Conservation (phyloP, 202 grass and related monocot species). For the Zoysia matrella region DNA sequence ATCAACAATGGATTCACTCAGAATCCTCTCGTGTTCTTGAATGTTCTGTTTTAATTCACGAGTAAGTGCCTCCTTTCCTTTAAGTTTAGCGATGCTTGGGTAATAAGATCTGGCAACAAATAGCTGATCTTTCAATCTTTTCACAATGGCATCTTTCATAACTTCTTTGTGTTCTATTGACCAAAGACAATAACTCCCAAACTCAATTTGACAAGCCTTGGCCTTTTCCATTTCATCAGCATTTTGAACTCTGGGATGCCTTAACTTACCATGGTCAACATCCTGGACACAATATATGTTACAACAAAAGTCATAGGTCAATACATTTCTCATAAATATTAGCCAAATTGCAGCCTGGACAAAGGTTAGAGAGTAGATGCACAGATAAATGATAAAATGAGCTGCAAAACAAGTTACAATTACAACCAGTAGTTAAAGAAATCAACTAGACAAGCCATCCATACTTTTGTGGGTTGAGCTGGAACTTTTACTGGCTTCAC, state of each 20-base stretch:
- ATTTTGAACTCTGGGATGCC: slow-evolving; percentile 50
- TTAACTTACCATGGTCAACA: slow-evolving; percentile 11
- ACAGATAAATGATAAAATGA: slow-evolving; percentile 21
- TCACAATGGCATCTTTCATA: slow-evolving; percentile 78
- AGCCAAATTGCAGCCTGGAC: slow-evolving; percentile 24
- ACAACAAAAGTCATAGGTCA: slow-evolving; percentile 1
- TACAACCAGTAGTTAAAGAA: slow-evolving; percentile 32
- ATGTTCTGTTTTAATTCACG: slow-evolving; percentile 91
- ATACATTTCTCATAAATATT: slow-evolving; percentile 24
- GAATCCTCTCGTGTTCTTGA: slow-evolving; percentile 89
- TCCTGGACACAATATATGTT: slow-evolving; percentile 53
- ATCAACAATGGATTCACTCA: slow-evolving; percentile 90
- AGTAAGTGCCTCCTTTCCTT: slow-evolving; percentile 72
- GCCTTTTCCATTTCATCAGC: slow-evolving; percentile 79
- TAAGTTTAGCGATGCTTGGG: slow-evolving; percentile 87
- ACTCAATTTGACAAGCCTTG: slow-evolving; percentile 88
- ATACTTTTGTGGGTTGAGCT: slow-evolving; percentile 51
- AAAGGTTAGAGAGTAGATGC: slow-evolving; percentile 14
- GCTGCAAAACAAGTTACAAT: slow-evolving; percentile 10
- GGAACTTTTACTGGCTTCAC: slow-evolving; percentile 48
- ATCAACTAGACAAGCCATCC: slow-evolving; percentile 32
- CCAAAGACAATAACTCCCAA: slow-evolving; percentile 96
- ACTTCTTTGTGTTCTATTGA: slow-evolving; percentile 90
- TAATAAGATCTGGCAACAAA: slow-evolving; percentile 92
- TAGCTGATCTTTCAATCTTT: slow-evolving; percentile 91